Percentiles rank a stretch among this genome's conserved stretches.
These are phyloP conservation scores for Collariella sp. DNA, from an alignment of 495 filamentous ascomycete genomes.

Conservation along the genomic window DNA sequence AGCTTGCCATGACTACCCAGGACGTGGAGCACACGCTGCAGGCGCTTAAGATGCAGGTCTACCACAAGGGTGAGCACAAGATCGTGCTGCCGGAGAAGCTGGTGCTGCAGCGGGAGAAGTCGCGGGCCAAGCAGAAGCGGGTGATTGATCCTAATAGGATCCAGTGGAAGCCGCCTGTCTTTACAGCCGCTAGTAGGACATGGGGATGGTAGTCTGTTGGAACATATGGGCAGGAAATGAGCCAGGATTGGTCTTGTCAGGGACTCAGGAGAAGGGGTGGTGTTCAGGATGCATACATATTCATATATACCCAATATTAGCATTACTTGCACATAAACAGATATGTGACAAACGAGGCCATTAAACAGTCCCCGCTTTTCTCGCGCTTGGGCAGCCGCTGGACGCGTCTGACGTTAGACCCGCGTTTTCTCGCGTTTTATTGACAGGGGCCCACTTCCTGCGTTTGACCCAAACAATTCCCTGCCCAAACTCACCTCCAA, in stretches of 20 bases:
- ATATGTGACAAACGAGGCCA: slow-evolving; percentile 11
- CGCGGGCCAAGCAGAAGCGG: slow-evolving; percentile 61
- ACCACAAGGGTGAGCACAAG: slow-evolving; percentile 89
- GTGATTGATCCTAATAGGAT: slow-evolving; percentile 68
- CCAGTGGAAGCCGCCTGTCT: slow-evolving; percentile 93
- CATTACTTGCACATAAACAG: background rate
- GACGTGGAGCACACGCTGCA: slow-evolving; percentile 92
- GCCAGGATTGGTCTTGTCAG: background rate
- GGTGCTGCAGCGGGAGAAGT: slow-evolving; percentile 62
- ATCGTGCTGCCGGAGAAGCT: slow-evolving; percentile 70
- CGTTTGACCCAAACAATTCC: background rate
- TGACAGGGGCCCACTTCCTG: slow-evolving; percentile 6
- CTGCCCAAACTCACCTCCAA: background rate
- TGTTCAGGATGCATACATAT: background rate
- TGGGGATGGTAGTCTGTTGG: slow-evolving; percentile 84
- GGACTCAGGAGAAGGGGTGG: background rate
- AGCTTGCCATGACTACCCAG: slow-evolving; percentile 88
- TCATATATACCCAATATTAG: slow-evolving; percentile 5
- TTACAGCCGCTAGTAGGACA: slow-evolving; percentile 76
- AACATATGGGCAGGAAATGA: background rate
- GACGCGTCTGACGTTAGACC: slow-evolving; percentile 11
- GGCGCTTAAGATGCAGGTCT: slow-evolving; percentile 87
- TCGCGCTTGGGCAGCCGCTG: slow-evolving; percentile 12
- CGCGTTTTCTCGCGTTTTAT: slow-evolving; percentile 33
- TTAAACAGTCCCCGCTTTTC: slow-evolving; percentile 16